A percentile compares a stretch with the other conserved stretches of the same genome.
Conservation (phyloP, 768 basidiomycete species). For the Leccinum imitatum region DNA sequence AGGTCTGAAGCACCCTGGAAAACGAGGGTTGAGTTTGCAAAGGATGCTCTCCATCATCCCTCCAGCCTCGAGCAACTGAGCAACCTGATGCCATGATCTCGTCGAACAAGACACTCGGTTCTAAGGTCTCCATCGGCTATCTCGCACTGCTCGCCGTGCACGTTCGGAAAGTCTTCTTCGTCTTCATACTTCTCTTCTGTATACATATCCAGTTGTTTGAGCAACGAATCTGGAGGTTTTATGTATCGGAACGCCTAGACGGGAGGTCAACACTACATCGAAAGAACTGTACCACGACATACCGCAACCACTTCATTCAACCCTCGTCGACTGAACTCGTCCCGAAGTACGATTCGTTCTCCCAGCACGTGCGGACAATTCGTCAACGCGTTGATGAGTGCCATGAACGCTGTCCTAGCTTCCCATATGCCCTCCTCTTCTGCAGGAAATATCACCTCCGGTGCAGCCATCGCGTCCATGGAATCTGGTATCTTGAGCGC, state of each 20-base stretch:
- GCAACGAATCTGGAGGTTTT: conserved; percentile 71
- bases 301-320: conserved; percentile 84
- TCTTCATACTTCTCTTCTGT: conserved; percentile 90
- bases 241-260: conserved; percentile 70
- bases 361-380: conserved; percentile 77
- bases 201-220: conserved; percentile 80
- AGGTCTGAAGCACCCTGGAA: conserved; percentile 58
- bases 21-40: conserved; percentile 50
- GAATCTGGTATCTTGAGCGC: conserved; percentile 57
- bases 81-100: conserved; percentile 53
- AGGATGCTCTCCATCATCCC: conserved; percentile 56
- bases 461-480: conserved; percentile 32
- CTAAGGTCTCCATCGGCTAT: conserved; percentile 35
- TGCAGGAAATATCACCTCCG: conserved; percentile 36
- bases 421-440: conserved; percentile 81
- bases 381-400: conserved; percentile 75
- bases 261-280: neutral
- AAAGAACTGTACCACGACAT: conserved; percentile 31
- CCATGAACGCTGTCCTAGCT: conserved; percentile 71
- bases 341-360: conserved; percentile 73
- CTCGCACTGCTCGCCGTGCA: conserved; percentile 39
- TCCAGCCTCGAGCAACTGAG: conserved; percentile 41
- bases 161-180: conserved; percentile 78
- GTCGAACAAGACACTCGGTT: conserved; percentile 54
- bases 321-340: conserved; percentile 80